A percentile compares a stretch with the other conserved stretches of the same genome.
Evolutionary conservation across 2,329 filamentous ascomycete species (phyloP).

Genomic region (Fusarium solani-melongenae): DNA sequence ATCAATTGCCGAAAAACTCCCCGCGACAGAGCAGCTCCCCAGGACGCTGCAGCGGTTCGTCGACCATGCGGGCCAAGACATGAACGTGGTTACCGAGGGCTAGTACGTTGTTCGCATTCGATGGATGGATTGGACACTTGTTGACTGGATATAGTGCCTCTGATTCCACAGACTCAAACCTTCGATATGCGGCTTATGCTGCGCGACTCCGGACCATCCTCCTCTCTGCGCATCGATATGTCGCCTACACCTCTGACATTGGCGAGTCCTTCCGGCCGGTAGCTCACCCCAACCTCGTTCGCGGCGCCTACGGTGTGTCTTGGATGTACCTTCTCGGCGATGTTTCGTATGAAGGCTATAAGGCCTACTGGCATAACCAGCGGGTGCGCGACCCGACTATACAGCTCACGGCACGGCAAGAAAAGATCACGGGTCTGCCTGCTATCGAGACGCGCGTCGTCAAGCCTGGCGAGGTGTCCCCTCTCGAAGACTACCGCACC

Average conservation of each 20-base stretch:
- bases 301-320: conserved; percentile 86
- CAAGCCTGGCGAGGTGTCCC: conserved; percentile 62
- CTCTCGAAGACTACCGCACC: conserved; percentile 88
- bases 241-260: conserved; percentile 96
- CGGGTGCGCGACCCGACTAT: conserved; percentile 75
- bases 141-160: conserved; percentile 52
- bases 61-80: conserved; percentile 70
- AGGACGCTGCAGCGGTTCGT: conserved; percentile 67
- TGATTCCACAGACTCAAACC: conserved; percentile 84
- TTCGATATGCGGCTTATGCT: conserved; percentile 95
- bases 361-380: conserved; percentile 91
- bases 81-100: conserved; percentile 81
- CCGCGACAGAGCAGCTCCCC: conserved; percentile 63
- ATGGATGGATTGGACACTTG: conserved; percentile 2
- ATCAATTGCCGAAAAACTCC: conserved; percentile 60
- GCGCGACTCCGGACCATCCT: conserved; percentile 87
- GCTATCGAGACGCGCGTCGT: conserved; percentile 44
- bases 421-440: conserved; percentile 60
- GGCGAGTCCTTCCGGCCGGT: conserved; percentile 96
- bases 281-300: conserved; percentile 85
- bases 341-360: conserved; percentile 93
- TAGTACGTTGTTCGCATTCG: conserved; percentile 66
- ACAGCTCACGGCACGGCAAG: conserved; percentile 61
- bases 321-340: conserved; percentile 95
- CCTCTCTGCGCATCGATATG: conserved; percentile 90